Evolutionary conservation across 2,329 filamentous ascomycete genomes (phyloP), one percentile per base, ranked within the genome.

Genomic region (Phaeosphaeriaceae sp.): DNA sequence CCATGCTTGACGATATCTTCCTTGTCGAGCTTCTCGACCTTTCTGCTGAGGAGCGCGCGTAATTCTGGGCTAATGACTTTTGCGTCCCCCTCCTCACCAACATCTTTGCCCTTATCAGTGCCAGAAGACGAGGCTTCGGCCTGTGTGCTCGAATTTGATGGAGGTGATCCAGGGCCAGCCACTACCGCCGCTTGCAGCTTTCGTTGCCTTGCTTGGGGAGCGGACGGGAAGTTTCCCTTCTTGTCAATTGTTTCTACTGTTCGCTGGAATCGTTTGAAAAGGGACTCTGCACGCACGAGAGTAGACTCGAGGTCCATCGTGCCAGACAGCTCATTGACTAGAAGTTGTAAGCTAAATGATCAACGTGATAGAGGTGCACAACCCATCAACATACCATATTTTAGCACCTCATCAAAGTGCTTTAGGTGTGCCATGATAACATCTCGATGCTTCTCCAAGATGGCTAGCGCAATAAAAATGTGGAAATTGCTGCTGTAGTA

Each of bases 341-440:
- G 9, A 1, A 3, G 13, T 15, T 29, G 43, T 66, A 29, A 64
- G 58, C 20, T 38, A 23, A 26, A 23, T 16, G 28, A 6, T 12
- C 28, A 11, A 6, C 11, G 11, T n/a, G n/a, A n/a, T n/a, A 9
- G 28, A 20, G 5, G 21, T 3, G 11, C 8, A 11, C 8, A 20
- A 18, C 6, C 2, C 11, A 8, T 18, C 3, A 12, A 78, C 87
- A 48, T 83, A 93, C 90, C 82, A 68, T 97, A 99, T 79, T 99
- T 99, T 21, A 99, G 78, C 26, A 99, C 91, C 74, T 99, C 95
- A 58, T 99, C 94, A 75, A 99, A 99, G 63, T 93, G 90, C 68
- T 91, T 84, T 20, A 99, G 78, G 74, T 99, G 94, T 46, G 88
- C 85, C 87, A 99, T 96, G 54, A 99, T 97, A 11, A 97, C 89